A percentile compares a stretch with the other conserved stretches of the same genome.
Conservation (phyloP, 495 filamentous ascomycete genomes). For the Daldinia childiae region DNA sequence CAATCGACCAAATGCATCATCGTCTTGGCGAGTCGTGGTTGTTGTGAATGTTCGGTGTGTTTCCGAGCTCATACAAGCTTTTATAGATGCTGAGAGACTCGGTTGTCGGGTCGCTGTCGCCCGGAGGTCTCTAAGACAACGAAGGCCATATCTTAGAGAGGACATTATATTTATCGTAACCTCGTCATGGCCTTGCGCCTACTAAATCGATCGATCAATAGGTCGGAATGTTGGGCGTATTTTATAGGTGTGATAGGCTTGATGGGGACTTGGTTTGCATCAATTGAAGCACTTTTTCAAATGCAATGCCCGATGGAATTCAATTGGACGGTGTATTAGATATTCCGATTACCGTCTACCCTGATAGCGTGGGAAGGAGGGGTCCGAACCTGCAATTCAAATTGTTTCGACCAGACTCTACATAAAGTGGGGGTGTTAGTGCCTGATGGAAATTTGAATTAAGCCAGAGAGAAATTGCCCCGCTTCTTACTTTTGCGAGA, state of each 20-base stretch:
- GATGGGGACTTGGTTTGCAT: neutral
- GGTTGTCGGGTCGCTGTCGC: conserved; percentile 32
- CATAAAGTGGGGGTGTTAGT: conserved; percentile 33
- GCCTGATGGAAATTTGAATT: conserved; percentile 39
- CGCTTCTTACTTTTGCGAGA: conserved; percentile 39
- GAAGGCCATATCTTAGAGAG: conserved; percentile 42
- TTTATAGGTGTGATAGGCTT: neutral
- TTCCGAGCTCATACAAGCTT: conserved; percentile 15
- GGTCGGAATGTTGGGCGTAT: neutral
- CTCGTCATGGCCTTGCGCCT: conserved; percentile 41
- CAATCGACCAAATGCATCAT: conserved; percentile 27
- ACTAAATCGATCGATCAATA: conserved; percentile 1
- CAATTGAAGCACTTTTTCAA: conserved; percentile 32
- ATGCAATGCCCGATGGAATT: conserved; percentile 10
- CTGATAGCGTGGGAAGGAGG: neutral
- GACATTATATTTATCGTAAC: conserved; percentile 45
- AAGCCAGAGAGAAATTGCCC: conserved; percentile 38
- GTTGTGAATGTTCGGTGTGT: conserved; percentile 34
- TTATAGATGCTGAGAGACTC: conserved; percentile 21
- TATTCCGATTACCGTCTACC: conserved; percentile 26
- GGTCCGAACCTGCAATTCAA: conserved; percentile 8
- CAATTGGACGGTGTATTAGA: conserved; percentile 30
- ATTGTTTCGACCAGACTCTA: conserved; percentile 15
- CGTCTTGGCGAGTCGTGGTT: conserved; percentile 15
- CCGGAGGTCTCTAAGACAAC: conserved; percentile 44